Base-by-base conservation (phyloP, 2,329 filamentous ascomycete species). In the Nemania abortiva region DNA sequence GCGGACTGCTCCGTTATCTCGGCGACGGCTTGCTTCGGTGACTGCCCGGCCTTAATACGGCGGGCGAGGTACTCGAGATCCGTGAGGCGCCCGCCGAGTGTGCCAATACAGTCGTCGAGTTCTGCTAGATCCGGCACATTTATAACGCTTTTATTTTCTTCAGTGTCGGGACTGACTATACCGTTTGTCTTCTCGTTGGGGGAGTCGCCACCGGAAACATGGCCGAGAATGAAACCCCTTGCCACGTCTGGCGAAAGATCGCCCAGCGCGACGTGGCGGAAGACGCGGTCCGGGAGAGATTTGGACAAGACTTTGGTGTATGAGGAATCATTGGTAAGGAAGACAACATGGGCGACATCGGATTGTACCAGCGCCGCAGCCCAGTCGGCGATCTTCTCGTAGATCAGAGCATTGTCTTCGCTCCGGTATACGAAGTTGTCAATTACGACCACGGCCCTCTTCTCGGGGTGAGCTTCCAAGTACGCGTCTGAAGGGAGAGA, bases 41-140 rank as follows among this genome's bases (percentile, higher is more conserved):
- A 91, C 79, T 98, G 94, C 18, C 96, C 95, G 0, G 92, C 90
- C 81, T 94, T 93, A 74, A 99, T 92, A 20, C 96, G 88, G 42
- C 95, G 90, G n/a, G 95, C 92, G 52, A 99, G 89, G 77, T 96
- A 97, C 78, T 98, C 95, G 22, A 99, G 90, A 77, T 99, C 96
- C 0, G 94, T 97, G n/a, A 99, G 86, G 3, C 96, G 92, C 1
- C 96, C 96, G 24, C 96, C 96, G 1, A 99, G 87, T 0, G 90
- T 87, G 31, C 90, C 87, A 72, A 98, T 97, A 74, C 92, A 95
- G 31, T 86, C 86, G 75, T 98, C 94, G 1, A 99, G 86, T 70
- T 95, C 92, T 0, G 81, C 79, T 6, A 96, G 83, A 70, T 94
- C 78, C 3, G 66, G 66, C 5, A 52, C 56, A 59, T 39, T 77